These are phyloP conservation scores for Sporothrix phasma DNA, from an alignment of 2,329 filamentous ascomycete genomes.

Conservation along the genomic window DNA sequence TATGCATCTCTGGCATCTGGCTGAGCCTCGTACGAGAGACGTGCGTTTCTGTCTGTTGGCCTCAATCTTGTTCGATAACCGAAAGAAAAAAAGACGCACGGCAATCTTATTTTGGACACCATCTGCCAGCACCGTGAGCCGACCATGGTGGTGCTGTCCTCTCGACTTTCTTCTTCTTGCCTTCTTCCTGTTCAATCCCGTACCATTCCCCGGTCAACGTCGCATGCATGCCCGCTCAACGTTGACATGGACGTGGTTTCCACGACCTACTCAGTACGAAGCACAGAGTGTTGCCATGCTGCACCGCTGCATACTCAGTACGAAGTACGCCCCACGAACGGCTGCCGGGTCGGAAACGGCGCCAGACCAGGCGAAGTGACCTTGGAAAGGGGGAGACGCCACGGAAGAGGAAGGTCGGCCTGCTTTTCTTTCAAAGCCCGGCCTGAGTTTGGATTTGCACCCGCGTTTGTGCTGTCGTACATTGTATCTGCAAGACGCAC, in stretches of 20 bases:
- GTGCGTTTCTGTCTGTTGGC: neutral
- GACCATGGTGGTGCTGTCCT: too few species aligned
- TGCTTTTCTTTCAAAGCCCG: neutral
- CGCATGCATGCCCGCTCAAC: neutral
- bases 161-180: neutral
- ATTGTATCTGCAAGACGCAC: neutral
- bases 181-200: neutral
- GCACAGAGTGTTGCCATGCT: too few species aligned
- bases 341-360: neutral
- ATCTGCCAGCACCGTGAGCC: neutral
- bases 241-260: neutral
- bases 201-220: neutral
- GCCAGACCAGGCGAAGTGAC: neutral
- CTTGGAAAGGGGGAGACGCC: neutral
- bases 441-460: neutral
- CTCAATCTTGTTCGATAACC: neutral
- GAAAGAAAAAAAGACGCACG: neutral
- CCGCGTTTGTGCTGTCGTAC: neutral
- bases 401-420: slow-evolving; percentile 3
- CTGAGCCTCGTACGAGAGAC: neutral
- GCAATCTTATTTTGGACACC: neutral
- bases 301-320: neutral
- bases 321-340: neutral
- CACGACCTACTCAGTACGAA: neutral
- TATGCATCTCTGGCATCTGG: too few species aligned